Base-by-base conservation (phyloP, 2,329 filamentous ascomycete genomes). In the Aspergillus sp. region DNA sequence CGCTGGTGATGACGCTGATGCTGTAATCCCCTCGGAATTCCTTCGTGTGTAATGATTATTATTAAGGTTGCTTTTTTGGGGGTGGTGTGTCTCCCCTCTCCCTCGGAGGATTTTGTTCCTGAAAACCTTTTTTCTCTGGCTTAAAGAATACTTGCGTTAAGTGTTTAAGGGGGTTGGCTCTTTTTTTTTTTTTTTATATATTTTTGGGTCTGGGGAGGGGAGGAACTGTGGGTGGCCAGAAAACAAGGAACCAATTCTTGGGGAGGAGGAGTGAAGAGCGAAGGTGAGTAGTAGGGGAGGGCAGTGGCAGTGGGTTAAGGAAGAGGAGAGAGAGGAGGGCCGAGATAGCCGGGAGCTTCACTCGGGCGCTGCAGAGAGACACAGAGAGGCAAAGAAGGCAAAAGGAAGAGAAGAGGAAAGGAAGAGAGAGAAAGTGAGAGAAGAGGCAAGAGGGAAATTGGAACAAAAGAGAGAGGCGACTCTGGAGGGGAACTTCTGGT, bases 31-130 rank as follows among this genome's bases (percentile, higher is more conserved):
- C 12, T 51, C 34, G 48, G 48, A 30, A 37, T 24, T 54, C 52
- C 51, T 60, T 59, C 51, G 57, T 46, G 54, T 55, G 44, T 57
- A 54, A 51, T 62, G 54, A 52, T 52, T 57, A 60, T 58, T 54
- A 57, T 58, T 60, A 45, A 56, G 59, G 56, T 51, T 34, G 45
- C 41, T 52, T 49, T 37, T 37, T 64, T 46, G 19, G 44, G 27
- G 24, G 34, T 46, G 24, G 20, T 34, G 45, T 47, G 42, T 41
- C 51, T 54, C 58, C 59, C 56, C 57, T 62, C 59, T 61, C 58
- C 56, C 63, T 66, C 61, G 61, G 62, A 65, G 57, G 60, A 57
- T 61, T 64, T 66, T 60, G 58, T 60, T 61, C 56, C 60, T 63
- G 56, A 53, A 57, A 56, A 56, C 57, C 58, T 61, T 56, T 54